phyloP scores from a whole-genome alignment of 1,139 yeast genomes.

The Candida tetrigidarum region DNA sequence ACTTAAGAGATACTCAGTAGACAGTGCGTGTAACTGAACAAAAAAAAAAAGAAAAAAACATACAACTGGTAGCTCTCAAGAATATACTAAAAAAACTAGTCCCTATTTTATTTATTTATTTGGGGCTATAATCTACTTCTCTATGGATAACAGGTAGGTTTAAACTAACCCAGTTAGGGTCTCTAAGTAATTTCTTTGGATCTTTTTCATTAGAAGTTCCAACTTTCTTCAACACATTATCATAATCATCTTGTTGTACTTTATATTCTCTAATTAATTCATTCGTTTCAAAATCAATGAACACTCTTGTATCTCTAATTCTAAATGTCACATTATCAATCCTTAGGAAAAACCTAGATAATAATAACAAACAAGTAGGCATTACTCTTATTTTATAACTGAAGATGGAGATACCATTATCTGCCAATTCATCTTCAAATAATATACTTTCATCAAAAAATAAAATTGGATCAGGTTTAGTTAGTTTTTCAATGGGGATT shows the following conservation, averaged over 20 bases:
- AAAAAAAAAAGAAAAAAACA: not conserved
- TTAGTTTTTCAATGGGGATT: conserved; percentile 73
- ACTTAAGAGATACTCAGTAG: too few relatives aligned
- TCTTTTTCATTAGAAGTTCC: conserved; percentile 52
- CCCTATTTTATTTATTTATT: not conserved
- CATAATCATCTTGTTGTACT: conserved; percentile 71
- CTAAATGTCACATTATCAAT: conserved; percentile 89
- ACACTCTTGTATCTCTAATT: conserved; percentile 82
- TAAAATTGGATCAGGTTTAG: conserved; percentile 80
- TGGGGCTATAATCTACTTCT: conserved; percentile 13
- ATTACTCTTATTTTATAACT: conserved; percentile 86
- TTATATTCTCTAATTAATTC: conserved; percentile 76
- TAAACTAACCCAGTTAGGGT: conserved; percentile 78
- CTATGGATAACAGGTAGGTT: conserved; percentile 50
- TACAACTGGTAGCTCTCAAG: not conserved
- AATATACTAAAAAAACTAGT: not conserved
- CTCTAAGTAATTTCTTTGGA: conserved; percentile 77
- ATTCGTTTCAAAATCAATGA: conserved; percentile 72
- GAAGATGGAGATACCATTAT: conserved; percentile 85
- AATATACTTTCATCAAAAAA: conserved; percentile 88
- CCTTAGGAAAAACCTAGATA: conserved; percentile 79
- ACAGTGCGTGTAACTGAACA: not conserved
- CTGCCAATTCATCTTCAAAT: conserved; percentile 95
- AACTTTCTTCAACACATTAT: conserved; percentile 47
- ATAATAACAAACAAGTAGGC: conserved; percentile 75